Evolutionary conservation across 2,329 filamentous ascomycete species (phyloP).

Genomic region (Lecanosticta acicola): DNA sequence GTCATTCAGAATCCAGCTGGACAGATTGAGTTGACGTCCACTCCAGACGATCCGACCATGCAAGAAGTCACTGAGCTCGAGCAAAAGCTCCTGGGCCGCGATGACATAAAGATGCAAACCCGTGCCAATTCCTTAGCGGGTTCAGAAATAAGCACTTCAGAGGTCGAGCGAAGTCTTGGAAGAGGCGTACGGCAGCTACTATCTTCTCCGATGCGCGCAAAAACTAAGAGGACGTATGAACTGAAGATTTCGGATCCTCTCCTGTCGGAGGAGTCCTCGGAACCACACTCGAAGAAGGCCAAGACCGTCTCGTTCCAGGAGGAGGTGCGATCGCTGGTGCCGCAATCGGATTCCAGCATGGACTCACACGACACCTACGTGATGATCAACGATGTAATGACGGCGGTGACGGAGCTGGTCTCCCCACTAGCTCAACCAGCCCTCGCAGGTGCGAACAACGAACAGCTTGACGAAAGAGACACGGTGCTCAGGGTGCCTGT

Average conservation of each 20-base stretch:
- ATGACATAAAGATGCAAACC: constrained; percentile 19
- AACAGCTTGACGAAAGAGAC: constrained; percentile 44
- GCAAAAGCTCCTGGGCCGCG: constrained; percentile 31
- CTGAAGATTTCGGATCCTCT: constrained; percentile 45
- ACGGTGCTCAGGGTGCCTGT: constrained; percentile 46
- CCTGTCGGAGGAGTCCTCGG: constrained; percentile 35
- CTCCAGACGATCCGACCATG: constrained; percentile 27
- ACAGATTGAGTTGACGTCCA: constrained; percentile 31
- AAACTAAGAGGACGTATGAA: constrained; percentile 30
- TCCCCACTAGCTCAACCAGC: constrained; percentile 35
- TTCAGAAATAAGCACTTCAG: not conserved
- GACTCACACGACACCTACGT: constrained; percentile 12
- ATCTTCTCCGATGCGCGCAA: constrained; percentile 32
- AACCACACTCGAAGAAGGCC: constrained; percentile 36
- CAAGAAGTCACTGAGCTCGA: constrained; percentile 21
- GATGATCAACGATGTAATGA: constrained; percentile 28
- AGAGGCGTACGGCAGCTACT: too few species aligned
- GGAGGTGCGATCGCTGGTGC: constrained; percentile 33
- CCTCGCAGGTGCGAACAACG: constrained; percentile 36
- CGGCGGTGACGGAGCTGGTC: constrained; percentile 32
- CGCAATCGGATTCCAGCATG: constrained; percentile 27
- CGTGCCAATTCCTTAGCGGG: constrained; percentile 11
- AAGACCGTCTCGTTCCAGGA: constrained; percentile 39
- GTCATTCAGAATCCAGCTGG: too few species aligned
- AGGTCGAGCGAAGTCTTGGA: too few species aligned